phyloP scores from a whole-genome alignment of 805 yeast species.

The Blastobotrys mokoenaii region DNA sequence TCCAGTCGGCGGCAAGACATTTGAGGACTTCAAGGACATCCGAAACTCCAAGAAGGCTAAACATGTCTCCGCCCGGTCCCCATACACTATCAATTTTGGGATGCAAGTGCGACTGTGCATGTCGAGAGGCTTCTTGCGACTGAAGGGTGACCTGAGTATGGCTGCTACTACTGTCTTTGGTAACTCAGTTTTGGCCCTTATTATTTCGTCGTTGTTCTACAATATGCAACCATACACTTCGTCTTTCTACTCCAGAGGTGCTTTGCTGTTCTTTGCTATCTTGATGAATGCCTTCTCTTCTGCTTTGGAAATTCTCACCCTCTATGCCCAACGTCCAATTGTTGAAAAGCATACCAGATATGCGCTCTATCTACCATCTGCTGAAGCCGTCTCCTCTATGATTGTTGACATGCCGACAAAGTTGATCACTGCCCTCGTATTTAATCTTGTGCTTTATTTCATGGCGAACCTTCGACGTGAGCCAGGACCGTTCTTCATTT shows the following conservation, averaged over 20 bases:
- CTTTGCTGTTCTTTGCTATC: conserved; percentile 52
- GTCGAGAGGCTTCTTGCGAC: conserved; percentile 43
- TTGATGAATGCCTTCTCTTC: conserved; percentile 39
- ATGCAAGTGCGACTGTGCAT: conserved; percentile 43
- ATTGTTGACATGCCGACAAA: conserved; percentile 52
- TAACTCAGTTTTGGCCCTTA: conserved; percentile 43
- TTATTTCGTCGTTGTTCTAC: conserved; percentile 50
- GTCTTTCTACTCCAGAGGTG: conserved; percentile 50
- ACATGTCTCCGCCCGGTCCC: conserved; percentile 29
- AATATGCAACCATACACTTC: conserved; percentile 38
- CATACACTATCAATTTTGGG: conserved; percentile 33
- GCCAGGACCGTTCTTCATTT: conserved; percentile 50
- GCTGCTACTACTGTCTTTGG: conserved; percentile 37
- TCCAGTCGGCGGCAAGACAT: conserved; percentile 21
- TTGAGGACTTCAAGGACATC: conserved; percentile 24
- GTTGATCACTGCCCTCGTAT: conserved; percentile 34
- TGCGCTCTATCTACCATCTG: conserved; percentile 52
- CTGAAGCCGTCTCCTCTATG: conserved; percentile 56
- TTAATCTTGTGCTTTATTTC: conserved; percentile 45
- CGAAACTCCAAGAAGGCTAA: conserved; percentile 24
- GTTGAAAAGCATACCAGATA: conserved; percentile 52
- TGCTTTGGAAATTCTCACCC: conserved; percentile 35
- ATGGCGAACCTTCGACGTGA: conserved; percentile 44
- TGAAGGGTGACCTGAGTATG: conserved; percentile 43
- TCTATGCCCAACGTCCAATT: conserved; percentile 43